phyloP scores from a whole-genome alignment of 805 yeast species.

The Komagataella ulmi region DNA sequence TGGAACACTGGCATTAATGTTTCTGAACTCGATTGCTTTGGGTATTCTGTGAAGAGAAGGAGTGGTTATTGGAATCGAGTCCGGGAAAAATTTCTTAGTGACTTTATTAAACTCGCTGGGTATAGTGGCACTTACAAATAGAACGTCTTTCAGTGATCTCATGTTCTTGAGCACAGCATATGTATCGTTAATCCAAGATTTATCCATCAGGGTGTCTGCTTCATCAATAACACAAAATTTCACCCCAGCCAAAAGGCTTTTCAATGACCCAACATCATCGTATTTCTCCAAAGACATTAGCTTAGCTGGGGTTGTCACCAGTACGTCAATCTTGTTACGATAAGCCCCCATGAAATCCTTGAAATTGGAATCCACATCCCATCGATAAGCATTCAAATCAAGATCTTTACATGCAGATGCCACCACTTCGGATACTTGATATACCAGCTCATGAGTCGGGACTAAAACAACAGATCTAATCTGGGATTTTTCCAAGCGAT shows the following conservation, averaged over 20 bases:
- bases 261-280: slow-evolving; percentile 17
- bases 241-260: slow-evolving; percentile 28
- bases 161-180: slow-evolving; percentile 35
- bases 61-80: slow-evolving; percentile 53
- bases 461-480: slow-evolving; percentile 66
- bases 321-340: slow-evolving; percentile 51
- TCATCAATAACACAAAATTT: slow-evolving; percentile 72
- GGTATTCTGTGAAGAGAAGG: slow-evolving; percentile 84
- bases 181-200: slow-evolving; percentile 61
- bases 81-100: slow-evolving; percentile 47
- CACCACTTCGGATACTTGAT: slow-evolving; percentile 50
- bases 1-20: slow-evolving; percentile 60
- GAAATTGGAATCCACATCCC: slow-evolving; percentile 52
- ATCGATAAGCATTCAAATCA: slow-evolving; percentile 34
- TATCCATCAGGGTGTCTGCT: slow-evolving; percentile 86
- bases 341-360: slow-evolving; percentile 33
- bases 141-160: slow-evolving; percentile 41
- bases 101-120: slow-evolving; percentile 64
- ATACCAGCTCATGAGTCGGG: slow-evolving; percentile 83
- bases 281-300: slow-evolving; percentile 22
- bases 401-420: slow-evolving; percentile 19
- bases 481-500: slow-evolving; percentile 25
- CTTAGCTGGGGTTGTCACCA: slow-evolving; percentile 81
- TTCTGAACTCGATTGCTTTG: slow-evolving; percentile 51
- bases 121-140: slow-evolving; percentile 84